phyloP scores from a whole-genome alignment of 2,329 filamentous ascomycete species.

The Cryoendolithus antarcticus region DNA sequence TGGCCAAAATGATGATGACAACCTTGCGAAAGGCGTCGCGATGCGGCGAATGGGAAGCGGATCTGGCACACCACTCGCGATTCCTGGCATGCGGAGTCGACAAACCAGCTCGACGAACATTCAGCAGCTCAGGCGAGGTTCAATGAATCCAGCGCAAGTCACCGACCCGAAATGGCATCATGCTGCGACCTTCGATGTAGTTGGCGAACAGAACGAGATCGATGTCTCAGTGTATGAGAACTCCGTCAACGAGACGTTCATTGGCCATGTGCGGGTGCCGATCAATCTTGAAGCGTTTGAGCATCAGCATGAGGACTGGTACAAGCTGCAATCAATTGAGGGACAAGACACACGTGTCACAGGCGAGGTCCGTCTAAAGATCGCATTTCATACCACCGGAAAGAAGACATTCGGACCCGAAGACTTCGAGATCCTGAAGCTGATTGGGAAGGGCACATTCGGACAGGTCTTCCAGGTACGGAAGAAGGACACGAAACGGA shows the following conservation, averaged over 20 bases:
- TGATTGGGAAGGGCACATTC: constrained; percentile 97
- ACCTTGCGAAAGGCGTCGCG: constrained; percentile 35
- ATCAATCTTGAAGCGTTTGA: constrained; percentile 58
- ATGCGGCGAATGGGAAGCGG: constrained; percentile 58
- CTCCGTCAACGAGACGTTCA: constrained; percentile 71
- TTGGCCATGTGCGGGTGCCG: constrained; percentile 78
- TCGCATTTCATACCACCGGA: constrained; percentile 73
- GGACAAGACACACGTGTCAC: constrained; percentile 64
- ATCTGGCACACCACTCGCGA: constrained; percentile 75
- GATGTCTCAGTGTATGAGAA: constrained; percentile 92
- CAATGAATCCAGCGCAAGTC: constrained; percentile 46
- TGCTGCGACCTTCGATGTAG: constrained; percentile 88
- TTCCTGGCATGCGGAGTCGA: constrained; percentile 80
- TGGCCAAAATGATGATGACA: constrained; percentile 38
- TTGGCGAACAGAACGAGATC: constrained; percentile 78
- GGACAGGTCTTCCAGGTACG: constrained; percentile 97
- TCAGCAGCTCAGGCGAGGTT: constrained; percentile 42
- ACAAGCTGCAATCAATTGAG: constrained; percentile 64
- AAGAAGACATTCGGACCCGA: constrained; percentile 88
- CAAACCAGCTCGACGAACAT: constrained; percentile 92
- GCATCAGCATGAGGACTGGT: constrained; percentile 72
- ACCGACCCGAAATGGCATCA: constrained; percentile 93
- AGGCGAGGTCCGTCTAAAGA: constrained; percentile 80
- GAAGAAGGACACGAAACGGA: constrained; percentile 89
- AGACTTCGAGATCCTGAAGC: constrained; percentile 89